Percentiles rank a stretch among this genome's conserved stretches.
Evolutionary conservation across 768 basidiomycete genomes (phyloP).

Genomic region (Suillus alpinus): DNA sequence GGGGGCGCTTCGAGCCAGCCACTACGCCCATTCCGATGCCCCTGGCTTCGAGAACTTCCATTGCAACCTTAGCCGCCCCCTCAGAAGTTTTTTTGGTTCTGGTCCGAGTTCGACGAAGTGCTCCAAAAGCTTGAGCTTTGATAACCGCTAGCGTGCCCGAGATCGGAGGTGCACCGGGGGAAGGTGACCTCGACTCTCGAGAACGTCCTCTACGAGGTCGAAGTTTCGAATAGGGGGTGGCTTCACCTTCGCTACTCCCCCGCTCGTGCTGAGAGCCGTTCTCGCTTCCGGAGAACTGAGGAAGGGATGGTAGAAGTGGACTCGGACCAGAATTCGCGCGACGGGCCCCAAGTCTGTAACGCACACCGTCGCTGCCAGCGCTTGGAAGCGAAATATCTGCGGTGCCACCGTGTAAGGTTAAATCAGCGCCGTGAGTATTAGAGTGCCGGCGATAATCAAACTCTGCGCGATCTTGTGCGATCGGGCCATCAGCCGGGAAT

Average conservation of each 20-base stretch:
- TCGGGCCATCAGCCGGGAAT: conserved; percentile 50
- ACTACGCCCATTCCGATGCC: conserved; percentile 59
- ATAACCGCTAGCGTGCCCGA: conserved; percentile 86
- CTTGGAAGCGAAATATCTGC: conserved; percentile 64
- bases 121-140: conserved; percentile 88
- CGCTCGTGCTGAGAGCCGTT: conserved; percentile 50
- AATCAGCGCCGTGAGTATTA: conserved; percentile 51
- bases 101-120: conserved; percentile 73
- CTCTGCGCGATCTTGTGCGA: conserved; percentile 56
- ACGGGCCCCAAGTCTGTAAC: conserved; percentile 55
- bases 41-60: conserved; percentile 79
- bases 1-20: conserved; percentile 38
- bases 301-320: conserved; percentile 43
- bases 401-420: conserved; percentile 71
- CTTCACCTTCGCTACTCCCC: conserved; percentile 57
- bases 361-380: conserved; percentile 51
- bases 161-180: conserved; percentile 47
- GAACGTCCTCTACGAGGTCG: conserved; percentile 49
- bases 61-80: conserved; percentile 67
- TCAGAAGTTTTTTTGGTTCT: conserved; percentile 72
- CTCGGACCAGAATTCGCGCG: conserved; percentile 48
- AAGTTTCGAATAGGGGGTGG: conserved; percentile 41
- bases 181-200: conserved; percentile 46
- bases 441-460: conserved; percentile 66
- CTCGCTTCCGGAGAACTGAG: conserved; percentile 50